These are phyloP conservation scores for Copromyces sp. DNA, from an alignment of 495 filamentous ascomycete genomes.

Conservation along the genomic window DNA sequence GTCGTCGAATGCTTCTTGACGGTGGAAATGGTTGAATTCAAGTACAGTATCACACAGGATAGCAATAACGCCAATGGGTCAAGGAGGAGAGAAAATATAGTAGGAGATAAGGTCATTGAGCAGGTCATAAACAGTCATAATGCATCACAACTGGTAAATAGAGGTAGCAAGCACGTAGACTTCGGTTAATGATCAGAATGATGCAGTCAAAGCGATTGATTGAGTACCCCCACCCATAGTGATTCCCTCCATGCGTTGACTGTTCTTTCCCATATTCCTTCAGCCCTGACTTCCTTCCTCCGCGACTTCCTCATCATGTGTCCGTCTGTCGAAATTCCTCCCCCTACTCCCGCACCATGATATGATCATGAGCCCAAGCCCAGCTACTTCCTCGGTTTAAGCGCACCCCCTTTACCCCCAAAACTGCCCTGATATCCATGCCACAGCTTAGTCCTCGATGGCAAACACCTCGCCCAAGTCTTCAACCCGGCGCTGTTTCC, in stretches of 20 bases:
- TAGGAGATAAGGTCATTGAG: rapidly evolving
- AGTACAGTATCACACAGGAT: neutral
- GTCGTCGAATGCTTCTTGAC: neutral
- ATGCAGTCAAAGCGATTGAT: neutral
- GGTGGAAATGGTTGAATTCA: neutral
- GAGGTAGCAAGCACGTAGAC: neutral
- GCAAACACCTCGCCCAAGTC: neutral
- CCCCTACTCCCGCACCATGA: too few species aligned
- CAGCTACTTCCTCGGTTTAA: neutral
- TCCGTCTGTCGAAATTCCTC: too few species aligned
- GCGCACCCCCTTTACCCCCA: neutral
- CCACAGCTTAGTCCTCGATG: neutral
- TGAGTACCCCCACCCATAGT: neutral
- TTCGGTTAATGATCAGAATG: neutral
- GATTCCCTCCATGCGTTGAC: neutral
- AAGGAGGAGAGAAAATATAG: neutral
- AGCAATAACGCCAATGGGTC: rapidly evolving
- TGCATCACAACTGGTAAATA: neutral
- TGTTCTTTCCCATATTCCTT: neutral
- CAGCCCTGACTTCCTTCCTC: neutral
- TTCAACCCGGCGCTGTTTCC: neutral
- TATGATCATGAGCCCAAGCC: neutral
- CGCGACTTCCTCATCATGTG: neutral
- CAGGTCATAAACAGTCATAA: neutral
- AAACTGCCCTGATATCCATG: neutral